These are phyloP conservation scores for Crepidotus variabilis DNA, from an alignment of 768 basidiomycete genomes.

Conservation along the genomic window DNA sequence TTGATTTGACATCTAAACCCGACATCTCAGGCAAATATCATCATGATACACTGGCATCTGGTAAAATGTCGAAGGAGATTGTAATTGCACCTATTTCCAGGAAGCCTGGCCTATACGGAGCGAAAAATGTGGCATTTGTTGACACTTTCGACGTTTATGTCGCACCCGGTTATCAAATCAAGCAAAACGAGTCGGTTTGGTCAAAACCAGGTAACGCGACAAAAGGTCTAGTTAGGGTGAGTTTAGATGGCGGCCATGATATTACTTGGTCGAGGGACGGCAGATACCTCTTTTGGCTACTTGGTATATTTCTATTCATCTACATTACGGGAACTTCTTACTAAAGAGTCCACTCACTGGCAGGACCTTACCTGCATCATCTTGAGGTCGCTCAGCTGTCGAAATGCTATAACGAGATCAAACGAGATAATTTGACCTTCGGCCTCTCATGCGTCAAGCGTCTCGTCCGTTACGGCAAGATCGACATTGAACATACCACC, in stretches of 20 bases:
- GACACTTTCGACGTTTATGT: conserved; percentile 69
- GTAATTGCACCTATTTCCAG: conserved; percentile 32
- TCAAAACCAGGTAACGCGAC: conserved; percentile 69
- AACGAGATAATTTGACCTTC: conserved; percentile 47
- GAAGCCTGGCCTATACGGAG: conserved; percentile 7
- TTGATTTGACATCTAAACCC: conserved; percentile 35
- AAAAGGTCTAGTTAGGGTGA: conserved; percentile 54
- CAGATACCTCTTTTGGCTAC: conserved; percentile 66
- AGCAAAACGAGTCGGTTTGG: conserved; percentile 50
- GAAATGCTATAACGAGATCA: conserved; percentile 44
- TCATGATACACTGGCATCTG: conserved; percentile 47
- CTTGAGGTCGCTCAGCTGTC: conserved; percentile 50
- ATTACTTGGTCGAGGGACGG: conserved; percentile 63
- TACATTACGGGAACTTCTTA: background rate
- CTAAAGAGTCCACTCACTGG: background rate
- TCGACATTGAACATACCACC: conserved; percentile 56
- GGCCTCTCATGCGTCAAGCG: conserved; percentile 60
- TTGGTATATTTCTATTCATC: conserved; percentile 40
- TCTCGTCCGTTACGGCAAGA: conserved; percentile 54
- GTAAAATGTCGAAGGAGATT: conserved; percentile 56
- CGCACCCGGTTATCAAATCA: conserved; percentile 36
- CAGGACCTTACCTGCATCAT: conserved; percentile 64
- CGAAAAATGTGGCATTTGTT: conserved; percentile 53
- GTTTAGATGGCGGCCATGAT: conserved; percentile 73
- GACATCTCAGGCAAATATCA: conserved; percentile 45